Evolutionary conservation across 2,329 filamentous ascomycete species (phyloP).

Genomic region (Rugonectria rugulosa): DNA sequence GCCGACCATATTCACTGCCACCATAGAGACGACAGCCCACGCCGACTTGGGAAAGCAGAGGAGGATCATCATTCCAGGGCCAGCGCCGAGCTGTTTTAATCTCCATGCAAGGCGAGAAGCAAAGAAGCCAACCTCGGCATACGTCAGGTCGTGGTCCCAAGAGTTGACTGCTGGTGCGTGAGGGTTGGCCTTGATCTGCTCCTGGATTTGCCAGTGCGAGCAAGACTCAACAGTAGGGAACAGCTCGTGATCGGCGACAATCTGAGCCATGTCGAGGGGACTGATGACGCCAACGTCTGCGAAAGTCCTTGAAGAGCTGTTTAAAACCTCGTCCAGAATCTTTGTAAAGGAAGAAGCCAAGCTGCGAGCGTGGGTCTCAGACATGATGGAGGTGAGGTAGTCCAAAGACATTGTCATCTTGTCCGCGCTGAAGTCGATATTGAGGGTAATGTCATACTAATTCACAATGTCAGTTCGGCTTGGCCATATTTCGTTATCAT

Average conservation of each 20-base stretch:
- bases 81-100: slow-evolving; percentile 8
- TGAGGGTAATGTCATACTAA: slow-evolving; percentile 11
- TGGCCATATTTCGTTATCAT: neutral
- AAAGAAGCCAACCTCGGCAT: slow-evolving; percentile 10
- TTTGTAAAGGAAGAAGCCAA: slow-evolving; percentile 14
- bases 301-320: slow-evolving; percentile 1
- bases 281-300: neutral
- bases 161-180: slow-evolving; percentile 8
- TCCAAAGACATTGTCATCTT: slow-evolving; percentile 12
- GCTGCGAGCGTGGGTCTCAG: slow-evolving; percentile 3
- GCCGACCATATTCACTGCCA: slow-evolving; percentile 11
- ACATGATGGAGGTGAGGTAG: slow-evolving; percentile 9
- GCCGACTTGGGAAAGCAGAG: slow-evolving; percentile 6
- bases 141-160: slow-evolving; percentile 10
- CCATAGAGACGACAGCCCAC: slow-evolving; percentile 9
- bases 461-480: neutral
- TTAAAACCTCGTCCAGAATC: slow-evolving; percentile 1
- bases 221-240: slow-evolving; percentile 4
- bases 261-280: slow-evolving; percentile 1
- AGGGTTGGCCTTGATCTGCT: slow-evolving; percentile 3
- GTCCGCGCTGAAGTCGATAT: slow-evolving; percentile 7
- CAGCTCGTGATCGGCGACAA: slow-evolving; percentile 7
- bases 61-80: slow-evolving; percentile 6
- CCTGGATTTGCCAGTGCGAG: slow-evolving; percentile 11
- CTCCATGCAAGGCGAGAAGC: slow-evolving; percentile 11